Evolutionary conservation across 192 early-diverging fungal genomes (phyloP).

Genomic region (Jimgerdemannia flammicorona): DNA sequence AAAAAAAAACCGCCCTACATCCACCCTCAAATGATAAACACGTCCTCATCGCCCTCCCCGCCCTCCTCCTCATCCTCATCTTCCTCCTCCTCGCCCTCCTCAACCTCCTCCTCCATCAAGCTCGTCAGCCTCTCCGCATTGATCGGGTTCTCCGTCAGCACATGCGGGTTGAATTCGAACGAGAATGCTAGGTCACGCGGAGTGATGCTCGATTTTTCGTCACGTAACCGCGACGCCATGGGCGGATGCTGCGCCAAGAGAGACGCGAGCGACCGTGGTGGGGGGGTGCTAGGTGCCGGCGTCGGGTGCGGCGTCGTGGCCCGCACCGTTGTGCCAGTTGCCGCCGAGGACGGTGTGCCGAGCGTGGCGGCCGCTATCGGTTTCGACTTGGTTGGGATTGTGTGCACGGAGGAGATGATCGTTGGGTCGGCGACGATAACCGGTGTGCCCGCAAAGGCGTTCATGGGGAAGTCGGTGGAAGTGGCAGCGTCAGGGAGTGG

Average conservation of each 20-base stretch:
- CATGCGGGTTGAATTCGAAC: slow-evolving; percentile 57
- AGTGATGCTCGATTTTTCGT: slow-evolving; percentile 4
- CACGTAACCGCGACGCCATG: background rate
- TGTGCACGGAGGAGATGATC: background rate
- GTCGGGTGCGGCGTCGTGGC: slow-evolving; percentile 7
- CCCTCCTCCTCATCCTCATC: slow-evolving; percentile 34
- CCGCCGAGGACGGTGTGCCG: background rate
- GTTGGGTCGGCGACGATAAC: background rate
- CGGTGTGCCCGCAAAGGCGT: background rate
- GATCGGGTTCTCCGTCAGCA: slow-evolving; percentile 58
- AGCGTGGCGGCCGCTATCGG: background rate
- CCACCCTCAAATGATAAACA: slow-evolving; percentile 16
- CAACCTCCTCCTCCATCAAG: slow-evolving; percentile 43
- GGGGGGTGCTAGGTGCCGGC: background rate
- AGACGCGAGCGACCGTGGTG: background rate
- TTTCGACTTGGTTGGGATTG: background rate
- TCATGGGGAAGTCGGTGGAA: background rate
- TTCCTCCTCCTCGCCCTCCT: slow-evolving; percentile 50
- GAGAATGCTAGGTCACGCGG: slow-evolving; percentile 62
- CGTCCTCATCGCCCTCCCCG: slow-evolving; percentile 21
- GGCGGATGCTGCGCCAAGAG: background rate
- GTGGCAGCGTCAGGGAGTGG: slow-evolving; percentile 14
- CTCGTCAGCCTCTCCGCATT: slow-evolving; percentile 51
- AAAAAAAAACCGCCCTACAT: too few relatives aligned
- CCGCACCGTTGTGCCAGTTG: background rate